phyloP scores from a whole-genome alignment of 768 basidiomycete species.

The Jaapia argillacea region DNA sequence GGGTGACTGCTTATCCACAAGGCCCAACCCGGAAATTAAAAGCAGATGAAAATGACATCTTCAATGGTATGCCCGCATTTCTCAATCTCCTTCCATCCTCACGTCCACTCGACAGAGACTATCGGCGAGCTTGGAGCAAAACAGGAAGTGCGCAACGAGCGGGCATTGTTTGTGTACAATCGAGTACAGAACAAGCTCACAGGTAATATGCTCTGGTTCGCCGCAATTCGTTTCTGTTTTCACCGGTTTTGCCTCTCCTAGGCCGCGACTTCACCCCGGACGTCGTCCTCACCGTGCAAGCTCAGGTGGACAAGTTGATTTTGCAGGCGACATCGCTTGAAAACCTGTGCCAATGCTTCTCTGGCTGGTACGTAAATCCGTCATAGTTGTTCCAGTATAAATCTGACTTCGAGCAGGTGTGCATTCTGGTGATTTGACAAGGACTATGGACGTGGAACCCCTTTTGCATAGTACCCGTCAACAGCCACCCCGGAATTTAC shows the following conservation, averaged over 20 bases:
- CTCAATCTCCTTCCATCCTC: background rate
- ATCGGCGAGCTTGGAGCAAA: slow-evolving; percentile 46
- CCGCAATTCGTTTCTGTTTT: too few relatives aligned
- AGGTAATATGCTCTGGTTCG: too few relatives aligned
- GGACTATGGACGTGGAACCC: too few relatives aligned
- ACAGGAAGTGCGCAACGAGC: slow-evolving; percentile 85
- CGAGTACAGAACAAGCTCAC: slow-evolving; percentile 94
- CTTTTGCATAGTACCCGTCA: too few relatives aligned
- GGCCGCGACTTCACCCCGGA: slow-evolving; percentile 92
- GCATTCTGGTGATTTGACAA: slow-evolving; percentile 33
- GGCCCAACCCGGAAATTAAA: slow-evolving; percentile 74
- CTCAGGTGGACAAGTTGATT: slow-evolving; percentile 90
- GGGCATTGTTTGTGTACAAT: slow-evolving; percentile 86
- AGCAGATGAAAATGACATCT: slow-evolving; percentile 90
- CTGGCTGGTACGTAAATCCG: slow-evolving; percentile 81
- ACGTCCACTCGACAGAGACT: slow-evolving; percentile 19
- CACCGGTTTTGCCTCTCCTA: too few relatives aligned
- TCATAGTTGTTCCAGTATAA: too few relatives aligned
- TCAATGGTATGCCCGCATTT: slow-evolving; percentile 43
- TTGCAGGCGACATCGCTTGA: slow-evolving; percentile 88
- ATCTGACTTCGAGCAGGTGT: slow-evolving; percentile 20
- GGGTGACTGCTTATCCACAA: slow-evolving; percentile 66
- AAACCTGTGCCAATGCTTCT: slow-evolving; percentile 95
- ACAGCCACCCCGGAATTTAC: too few relatives aligned
- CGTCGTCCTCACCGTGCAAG: slow-evolving; percentile 55